Base-by-base conservation (phyloP, 2,329 filamentous ascomycete species). In the Fusarium chlamydosporum region DNA sequence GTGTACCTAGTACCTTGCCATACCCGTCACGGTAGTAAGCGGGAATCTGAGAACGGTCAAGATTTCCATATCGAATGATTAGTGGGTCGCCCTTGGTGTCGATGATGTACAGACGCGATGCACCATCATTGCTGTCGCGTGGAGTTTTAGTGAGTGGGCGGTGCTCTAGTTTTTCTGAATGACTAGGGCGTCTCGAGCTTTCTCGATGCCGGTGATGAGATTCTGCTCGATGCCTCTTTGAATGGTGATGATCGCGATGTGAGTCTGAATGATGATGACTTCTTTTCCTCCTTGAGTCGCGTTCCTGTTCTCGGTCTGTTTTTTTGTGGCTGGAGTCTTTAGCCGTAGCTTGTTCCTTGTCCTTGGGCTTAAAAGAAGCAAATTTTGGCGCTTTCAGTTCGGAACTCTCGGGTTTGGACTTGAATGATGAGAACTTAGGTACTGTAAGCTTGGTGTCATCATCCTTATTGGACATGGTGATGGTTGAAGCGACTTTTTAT, bases 61-160 rank as follows among this genome's bases (percentile, higher is more conserved):
- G 84, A 29, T 87, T 86, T 3, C 92, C 92, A 76, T 94, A 97
- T 27, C 86, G 85, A 43, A 91, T 78, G 68, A 96, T 93, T 47
- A 93, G 85, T 6, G 85, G 82, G 73, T 98, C 95, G 0, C 95
- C 94, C 74, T 88, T 89, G 41, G 83, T 88, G 78, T 98, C 95
- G 52, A 92, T 74, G 43, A 88, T 72, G 76, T 88, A 94, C 5
- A 75, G 38, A 74, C 76, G 68, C 26, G 76, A 67, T 75, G 61
- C 57, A 12, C 12, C 23, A 20, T 61, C 60, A 13, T 56, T 51
- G 12, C 40, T 58, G 23, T 63, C 55, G 15, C 56, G 64, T 31
- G 48, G 16, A 13, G 35, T 16, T 42, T 65, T 60, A 27, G 47
- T 41, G 12, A 47, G 46, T 3, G 42, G 41, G n/a, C 58, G 63